Percentiles rank a stretch among this genome's conserved stretches.
Conservation (phyloP, 306 rosid genomes). For the Begonia masoniana region DNA sequence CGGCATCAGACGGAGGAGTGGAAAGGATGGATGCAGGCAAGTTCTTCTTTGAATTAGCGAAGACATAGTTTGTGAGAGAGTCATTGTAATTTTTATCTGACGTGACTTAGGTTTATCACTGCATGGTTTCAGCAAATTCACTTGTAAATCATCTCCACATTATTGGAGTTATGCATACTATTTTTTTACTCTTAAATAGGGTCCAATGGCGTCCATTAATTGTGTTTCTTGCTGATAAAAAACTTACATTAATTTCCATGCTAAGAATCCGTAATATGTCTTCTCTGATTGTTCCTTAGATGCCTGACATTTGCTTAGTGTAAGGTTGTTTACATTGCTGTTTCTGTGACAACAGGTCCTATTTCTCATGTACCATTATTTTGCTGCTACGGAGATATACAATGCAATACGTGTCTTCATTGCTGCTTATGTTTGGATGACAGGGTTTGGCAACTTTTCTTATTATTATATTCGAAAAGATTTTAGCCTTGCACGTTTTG, state of each 20-base stretch:
- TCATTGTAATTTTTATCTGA: not conserved
- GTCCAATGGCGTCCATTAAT: too few species aligned
- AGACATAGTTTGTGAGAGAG: conserved; percentile 1
- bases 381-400: conserved; percentile 94
- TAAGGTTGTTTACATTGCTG: conserved; percentile 4
- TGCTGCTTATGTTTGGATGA: conserved; percentile 99
- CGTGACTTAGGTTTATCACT: not conserved
- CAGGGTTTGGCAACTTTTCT: conserved; percentile 99
- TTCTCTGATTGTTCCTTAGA: too few species aligned
- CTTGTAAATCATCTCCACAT: not conserved
- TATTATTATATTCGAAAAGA: conserved; percentile 90
- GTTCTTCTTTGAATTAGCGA: conserved; percentile 13
- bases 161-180: not conserved
- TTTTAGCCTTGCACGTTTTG: conserved; percentile 84
- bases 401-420: conserved; percentile 89
- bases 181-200: too few species aligned
- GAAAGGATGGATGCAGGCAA: conserved; percentile 99
- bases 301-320: too few species aligned
- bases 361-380: conserved; percentile 91
- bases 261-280: too few species aligned
- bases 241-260: too few species aligned
- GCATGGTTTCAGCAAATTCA: not conserved
- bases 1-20: conserved; percentile 99
- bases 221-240: too few species aligned
- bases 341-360: conserved; percentile 52